Conservation (phyloP, 129 eudicot species). For the Artemisia argyi region DNA sequence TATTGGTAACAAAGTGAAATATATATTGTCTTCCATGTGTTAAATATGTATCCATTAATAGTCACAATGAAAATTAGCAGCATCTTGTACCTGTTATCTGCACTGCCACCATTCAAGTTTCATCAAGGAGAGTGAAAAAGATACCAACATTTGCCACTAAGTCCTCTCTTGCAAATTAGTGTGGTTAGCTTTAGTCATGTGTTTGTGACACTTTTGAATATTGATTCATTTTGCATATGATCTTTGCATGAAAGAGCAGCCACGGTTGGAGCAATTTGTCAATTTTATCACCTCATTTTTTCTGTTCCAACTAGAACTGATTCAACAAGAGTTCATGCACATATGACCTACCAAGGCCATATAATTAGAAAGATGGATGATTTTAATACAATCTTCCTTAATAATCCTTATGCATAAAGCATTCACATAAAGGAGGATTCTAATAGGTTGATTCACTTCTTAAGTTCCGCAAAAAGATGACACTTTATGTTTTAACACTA, state of each 20-base stretch:
- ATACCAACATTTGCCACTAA: background rate
- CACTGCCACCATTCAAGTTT: background rate
- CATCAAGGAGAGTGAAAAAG: background rate
- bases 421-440: background rate
- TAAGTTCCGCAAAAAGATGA: too few species aligned
- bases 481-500: too few species aligned
- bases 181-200: background rate
- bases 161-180: conserved; percentile 1
- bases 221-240: background rate
- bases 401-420: background rate
- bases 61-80: background rate
- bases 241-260: background rate
- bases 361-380: background rate
- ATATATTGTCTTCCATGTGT: too few species aligned
- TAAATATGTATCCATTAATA: background rate
- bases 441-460: too few species aligned
- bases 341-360: background rate
- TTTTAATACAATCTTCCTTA: background rate
- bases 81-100: background rate
- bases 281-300: conserved; percentile 12
- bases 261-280: conserved; percentile 8
- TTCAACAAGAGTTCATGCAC: background rate
- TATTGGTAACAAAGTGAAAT: too few species aligned
- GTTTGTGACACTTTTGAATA: background rate
- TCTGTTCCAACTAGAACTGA: conserved; percentile 10